Evolutionary conservation across 306 rosid genomes (phyloP), one percentile per base, ranked within the genome.

Genomic region (Prunus armeniaca): DNA sequence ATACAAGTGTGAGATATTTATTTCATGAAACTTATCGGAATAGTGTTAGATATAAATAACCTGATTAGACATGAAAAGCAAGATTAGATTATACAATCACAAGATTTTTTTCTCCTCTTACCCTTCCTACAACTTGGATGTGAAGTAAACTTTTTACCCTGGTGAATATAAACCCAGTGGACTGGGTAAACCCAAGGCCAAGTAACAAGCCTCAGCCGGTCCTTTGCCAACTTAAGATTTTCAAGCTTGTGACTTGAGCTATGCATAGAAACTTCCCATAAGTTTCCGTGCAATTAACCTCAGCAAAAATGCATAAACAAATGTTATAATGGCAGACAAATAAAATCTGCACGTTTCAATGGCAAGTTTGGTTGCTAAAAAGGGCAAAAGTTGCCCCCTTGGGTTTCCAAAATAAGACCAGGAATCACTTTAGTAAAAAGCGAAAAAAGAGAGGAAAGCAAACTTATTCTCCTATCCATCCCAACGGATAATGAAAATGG

Each of bases 321-420:
- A 41, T 22, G 55, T 57, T 72, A 24, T 57, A 57, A 55, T 56
- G 65, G 67, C 65, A 41, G 65, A 66, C 41, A 55, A 28, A 43
- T 24, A 58, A 27, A 12, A 15, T 24, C 45, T 46, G 55, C 43
- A 72, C 14, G 45, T 19, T 32, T 60, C 77, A 58, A 17, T 18
- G 19, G 55, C 8, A 22, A 15, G 3, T 18, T 18, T 43, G 18
- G 43, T 60, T 32, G 22, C 58, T n/a, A 73, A 9, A 71, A 38
- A 1, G 52, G 12, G 41, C 55, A 41, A 11, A 6, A 18, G n/a
- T 4, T 73, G 57, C n/a, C 27, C 27, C 55, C 67, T 24, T 57
- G 76, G 28, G 57, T 43, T 73, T 41, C 18, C 3, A 11, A 22
- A 41, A 56, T 9, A 56, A 10, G 27, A 20, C 61, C 43, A 56